These are phyloP conservation scores for Schwanniomyces yamadae DNA, from an alignment of 805 yeast species.

Conservation along the genomic window DNA sequence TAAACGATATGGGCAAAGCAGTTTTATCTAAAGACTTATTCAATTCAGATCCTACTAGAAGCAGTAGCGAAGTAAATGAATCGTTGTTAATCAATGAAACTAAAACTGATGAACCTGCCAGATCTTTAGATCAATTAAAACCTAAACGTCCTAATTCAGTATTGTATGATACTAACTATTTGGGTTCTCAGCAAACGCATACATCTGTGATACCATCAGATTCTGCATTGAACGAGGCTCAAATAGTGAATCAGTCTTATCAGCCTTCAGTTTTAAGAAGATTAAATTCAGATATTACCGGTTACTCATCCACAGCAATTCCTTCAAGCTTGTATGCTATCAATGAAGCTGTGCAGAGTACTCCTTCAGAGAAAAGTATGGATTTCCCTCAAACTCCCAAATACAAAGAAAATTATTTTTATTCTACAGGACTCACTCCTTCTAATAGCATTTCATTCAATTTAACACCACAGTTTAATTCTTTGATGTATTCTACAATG, in stretches of 20 bases:
- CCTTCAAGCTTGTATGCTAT: slow-evolving; percentile 3
- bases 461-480: slow-evolving; percentile 41
- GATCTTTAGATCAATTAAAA: too few species aligned
- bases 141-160: too few species aligned
- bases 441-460: slow-evolving; percentile 23
- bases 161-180: too few species aligned
- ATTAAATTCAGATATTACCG: slow-evolving; percentile 23
- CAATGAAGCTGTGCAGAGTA: slow-evolving; percentile 10
- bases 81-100: too few species aligned
- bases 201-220: too few species aligned
- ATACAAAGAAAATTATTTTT: slow-evolving; percentile 25
- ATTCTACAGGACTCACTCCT: slow-evolving; percentile 31
- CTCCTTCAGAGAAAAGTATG: slow-evolving; percentile 6
- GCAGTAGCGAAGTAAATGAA: not conserved
- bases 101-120: too few species aligned
- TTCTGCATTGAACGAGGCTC: too few species aligned
- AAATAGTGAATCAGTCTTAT: slow-evolving; percentile 3
- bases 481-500: slow-evolving; percentile 39
- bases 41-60: not conserved
- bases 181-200: slow-evolving; percentile 2
- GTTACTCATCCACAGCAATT: slow-evolving; percentile 4
- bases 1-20: slow-evolving; percentile 44
- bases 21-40: slow-evolving; percentile 24
- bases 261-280: slow-evolving; percentile 17
- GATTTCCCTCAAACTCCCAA: slow-evolving; percentile 37